phyloP scores from a whole-genome alignment of 129 eudicot genomes.

The Saussurea involucrata region DNA sequence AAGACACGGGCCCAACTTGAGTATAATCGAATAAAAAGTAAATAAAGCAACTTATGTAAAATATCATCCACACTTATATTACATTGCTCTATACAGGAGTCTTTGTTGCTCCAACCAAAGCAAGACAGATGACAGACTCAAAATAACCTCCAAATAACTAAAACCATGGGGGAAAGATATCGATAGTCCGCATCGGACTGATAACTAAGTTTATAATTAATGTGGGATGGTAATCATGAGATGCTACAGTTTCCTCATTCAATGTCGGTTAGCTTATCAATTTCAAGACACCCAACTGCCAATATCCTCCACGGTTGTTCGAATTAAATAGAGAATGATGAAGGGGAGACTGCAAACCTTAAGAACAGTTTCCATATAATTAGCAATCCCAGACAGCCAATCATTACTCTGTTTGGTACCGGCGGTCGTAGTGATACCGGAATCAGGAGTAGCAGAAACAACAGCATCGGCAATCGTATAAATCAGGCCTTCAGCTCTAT shows the following conservation, averaged over 20 bases:
- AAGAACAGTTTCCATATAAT: constrained; percentile 77
- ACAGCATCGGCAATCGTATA: constrained; percentile 87
- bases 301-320: not conserved
- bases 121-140: not conserved
- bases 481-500: constrained; percentile 66
- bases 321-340: not conserved
- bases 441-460: constrained; percentile 45
- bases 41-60: not conserved
- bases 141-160: not conserved
- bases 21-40: not conserved
- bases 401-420: constrained; percentile 56
- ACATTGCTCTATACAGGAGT: not conserved
- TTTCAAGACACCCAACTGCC: not conserved
- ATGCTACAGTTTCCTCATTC: not conserved
- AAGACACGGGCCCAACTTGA: not conserved
- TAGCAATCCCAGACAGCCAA: constrained; percentile 85
- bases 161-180: not conserved
- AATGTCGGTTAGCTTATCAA: not conserved
- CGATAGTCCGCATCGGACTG: not conserved
- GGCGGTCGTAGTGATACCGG: constrained; percentile 27
- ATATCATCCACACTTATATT: not conserved
- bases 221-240: not conserved
- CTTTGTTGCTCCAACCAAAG: not conserved
- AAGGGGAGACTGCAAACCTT: constrained; percentile 40
- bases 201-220: not conserved